A percentile compares a stretch with the other conserved stretches of the same genome.
Evolutionary conservation across 2,329 filamentous ascomycete genomes (phyloP).

Genomic region (Cladosporium sphaerospermum): DNA sequence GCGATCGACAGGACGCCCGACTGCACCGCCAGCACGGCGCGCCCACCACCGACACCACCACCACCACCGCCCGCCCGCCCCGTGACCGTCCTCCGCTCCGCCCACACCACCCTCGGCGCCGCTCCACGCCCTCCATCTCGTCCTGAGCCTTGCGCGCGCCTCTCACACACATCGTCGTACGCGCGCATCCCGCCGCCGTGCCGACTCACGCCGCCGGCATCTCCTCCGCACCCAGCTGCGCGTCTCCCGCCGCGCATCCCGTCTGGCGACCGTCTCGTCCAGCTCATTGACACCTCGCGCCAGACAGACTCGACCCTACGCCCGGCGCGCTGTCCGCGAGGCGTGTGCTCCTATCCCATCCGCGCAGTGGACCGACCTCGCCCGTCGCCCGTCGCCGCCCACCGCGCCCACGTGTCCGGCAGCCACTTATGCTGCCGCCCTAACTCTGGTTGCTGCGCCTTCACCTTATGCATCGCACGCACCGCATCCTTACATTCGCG

Average conservation of each 20-base stretch:
- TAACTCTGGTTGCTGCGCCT: neutral
- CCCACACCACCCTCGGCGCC: neutral
- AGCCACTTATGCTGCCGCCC: conserved; percentile 5
- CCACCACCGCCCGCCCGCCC: too few relatives aligned
- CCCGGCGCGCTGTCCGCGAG: neutral
- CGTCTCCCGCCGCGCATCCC: too few relatives aligned
- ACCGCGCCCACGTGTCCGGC: neutral
- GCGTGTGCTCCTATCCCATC: neutral
- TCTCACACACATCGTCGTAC: too few relatives aligned
- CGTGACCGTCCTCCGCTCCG: neutral
- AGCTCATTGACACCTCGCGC: neutral
- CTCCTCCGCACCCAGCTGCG: too few relatives aligned
- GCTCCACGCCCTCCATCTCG: neutral
- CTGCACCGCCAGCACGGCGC: too few relatives aligned
- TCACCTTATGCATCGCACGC: conserved; percentile 26
- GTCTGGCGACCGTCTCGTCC: too few relatives aligned
- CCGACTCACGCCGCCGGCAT: too few relatives aligned
- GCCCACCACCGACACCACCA: too few relatives aligned
- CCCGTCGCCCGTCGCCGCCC: neutral
- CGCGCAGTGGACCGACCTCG: neutral
- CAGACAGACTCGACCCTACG: neutral
- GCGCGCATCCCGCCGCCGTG: too few relatives aligned
- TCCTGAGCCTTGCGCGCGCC: too few relatives aligned
- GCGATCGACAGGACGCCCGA: too few relatives aligned
- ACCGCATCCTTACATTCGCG: conserved; percentile 22